Conservation (phyloP, 129 eudicot genomes). For the Escallonia herrerae region DNA sequence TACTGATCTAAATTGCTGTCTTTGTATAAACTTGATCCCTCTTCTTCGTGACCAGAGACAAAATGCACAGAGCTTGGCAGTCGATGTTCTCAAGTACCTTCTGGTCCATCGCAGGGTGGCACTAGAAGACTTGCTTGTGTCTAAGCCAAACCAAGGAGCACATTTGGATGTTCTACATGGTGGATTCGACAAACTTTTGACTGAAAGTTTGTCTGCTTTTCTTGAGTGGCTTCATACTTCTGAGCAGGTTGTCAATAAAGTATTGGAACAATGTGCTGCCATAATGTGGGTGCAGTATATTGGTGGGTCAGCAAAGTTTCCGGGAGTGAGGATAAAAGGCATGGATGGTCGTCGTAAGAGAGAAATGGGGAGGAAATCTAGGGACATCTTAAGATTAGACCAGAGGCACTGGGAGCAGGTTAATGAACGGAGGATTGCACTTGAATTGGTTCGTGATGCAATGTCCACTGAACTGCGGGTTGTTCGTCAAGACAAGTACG, state of each 20-base stretch:
- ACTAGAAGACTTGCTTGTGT: conserved; percentile 74
- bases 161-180: conserved; percentile 80
- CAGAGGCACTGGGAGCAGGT: conserved; percentile 86
- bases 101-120: conserved; percentile 78
- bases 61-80: conserved; percentile 56
- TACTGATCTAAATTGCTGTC: conserved; percentile 76
- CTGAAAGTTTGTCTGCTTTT: conserved; percentile 55
- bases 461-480: conserved; percentile 86
- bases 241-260: conserved; percentile 54
- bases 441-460: conserved; percentile 77
- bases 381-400: conserved; percentile 60
- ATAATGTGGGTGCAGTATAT: conserved; percentile 85
- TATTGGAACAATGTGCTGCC: conserved; percentile 72
- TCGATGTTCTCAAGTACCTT: conserved; percentile 81
- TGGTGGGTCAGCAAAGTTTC: conserved; percentile 74
- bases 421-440: conserved; percentile 73
- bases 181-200: conserved; percentile 88
- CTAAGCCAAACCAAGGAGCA: conserved; percentile 63
- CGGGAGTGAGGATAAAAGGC: conserved; percentile 71
- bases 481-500: conserved; percentile 95
- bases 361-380: conserved; percentile 54
- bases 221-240: conserved; percentile 73
- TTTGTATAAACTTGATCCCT: conserved; percentile 65
- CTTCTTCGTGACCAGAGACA: conserved; percentile 68
- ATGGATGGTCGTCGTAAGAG: conserved; percentile 87